Evolutionary conservation across 192 early-diverging fungal genomes (phyloP).

Genomic region (Dispira parvispora): DNA sequence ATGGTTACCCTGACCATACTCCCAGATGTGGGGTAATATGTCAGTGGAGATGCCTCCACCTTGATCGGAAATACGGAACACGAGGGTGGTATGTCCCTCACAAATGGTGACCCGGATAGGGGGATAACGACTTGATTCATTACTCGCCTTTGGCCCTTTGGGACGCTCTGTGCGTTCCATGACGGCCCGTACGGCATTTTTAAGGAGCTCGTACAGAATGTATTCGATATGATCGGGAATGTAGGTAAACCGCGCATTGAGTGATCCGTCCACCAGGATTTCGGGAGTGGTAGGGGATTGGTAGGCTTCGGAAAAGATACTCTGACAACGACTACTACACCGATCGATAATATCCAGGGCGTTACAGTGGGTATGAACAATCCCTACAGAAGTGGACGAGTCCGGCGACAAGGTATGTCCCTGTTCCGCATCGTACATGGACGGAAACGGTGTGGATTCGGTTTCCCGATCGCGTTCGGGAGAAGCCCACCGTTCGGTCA

Average conservation of each 20-base stretch:
- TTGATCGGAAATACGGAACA: conserved; percentile 86
- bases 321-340: conserved; percentile 11
- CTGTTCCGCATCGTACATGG: background rate
- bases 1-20: conserved; percentile 48
- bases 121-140: conserved; percentile 28
- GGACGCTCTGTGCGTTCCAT: conserved; percentile 30
- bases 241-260: conserved; percentile 66
- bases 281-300: conserved; percentile 39
- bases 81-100: conserved; percentile 49
- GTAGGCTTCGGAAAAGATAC: conserved; percentile 29
- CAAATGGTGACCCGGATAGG: conserved; percentile 77
- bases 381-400: conserved; percentile 21
- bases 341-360: background rate
- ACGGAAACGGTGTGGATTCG: background rate
- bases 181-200: conserved; percentile 67
- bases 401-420: background rate
- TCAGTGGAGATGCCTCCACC: conserved; percentile 66
- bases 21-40: conserved; percentile 61
- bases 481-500: background rate
- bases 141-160: background rate
- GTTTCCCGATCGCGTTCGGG: background rate
- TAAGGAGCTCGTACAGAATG: conserved; percentile 79
- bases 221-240: conserved; percentile 93
- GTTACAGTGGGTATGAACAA: background rate
- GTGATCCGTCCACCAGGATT: conserved; percentile 55